phyloP scores from a whole-genome alignment of 345 rosid genomes.

The Arabidopsis suecica region DNA sequence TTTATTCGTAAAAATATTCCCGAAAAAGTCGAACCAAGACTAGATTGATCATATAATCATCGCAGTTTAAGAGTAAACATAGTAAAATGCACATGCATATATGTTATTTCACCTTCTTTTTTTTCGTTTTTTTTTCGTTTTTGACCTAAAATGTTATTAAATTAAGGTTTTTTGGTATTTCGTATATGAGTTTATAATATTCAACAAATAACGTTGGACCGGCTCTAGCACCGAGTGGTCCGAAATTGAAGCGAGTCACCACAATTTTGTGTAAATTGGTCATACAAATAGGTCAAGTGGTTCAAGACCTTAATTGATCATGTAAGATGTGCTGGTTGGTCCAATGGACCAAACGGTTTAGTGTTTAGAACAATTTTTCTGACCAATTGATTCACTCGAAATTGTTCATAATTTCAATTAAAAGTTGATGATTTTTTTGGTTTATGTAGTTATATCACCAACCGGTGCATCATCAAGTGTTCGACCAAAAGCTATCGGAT shows the following conservation, averaged over 20 bases:
- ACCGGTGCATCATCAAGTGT: slow-evolving; percentile 22
- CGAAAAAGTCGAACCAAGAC: no score
- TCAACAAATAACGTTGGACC: no score
- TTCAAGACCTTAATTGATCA: neutral
- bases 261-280: neutral
- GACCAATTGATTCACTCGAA: neutral
- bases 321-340: neutral
- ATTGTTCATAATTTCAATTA: neutral
- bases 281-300: neutral
- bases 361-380: neutral
- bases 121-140: no score
- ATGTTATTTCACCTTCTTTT: no score
- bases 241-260: neutral
- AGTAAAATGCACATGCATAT: neutral
- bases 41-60: neutral
- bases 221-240: neutral
- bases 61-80: neutral
- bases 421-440: neutral
- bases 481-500: slow-evolving; percentile 13
- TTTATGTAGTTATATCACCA: slow-evolving; percentile 27
- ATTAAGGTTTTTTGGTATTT: no score
- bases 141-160: no score
- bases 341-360: neutral
- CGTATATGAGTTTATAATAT: no score
- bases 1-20: neutral